Percentiles rank a stretch among this genome's conserved stretches.
Evolutionary conservation across 495 filamentous ascomycete genomes (phyloP).

Genomic region (Aspergillus haitiensis): DNA sequence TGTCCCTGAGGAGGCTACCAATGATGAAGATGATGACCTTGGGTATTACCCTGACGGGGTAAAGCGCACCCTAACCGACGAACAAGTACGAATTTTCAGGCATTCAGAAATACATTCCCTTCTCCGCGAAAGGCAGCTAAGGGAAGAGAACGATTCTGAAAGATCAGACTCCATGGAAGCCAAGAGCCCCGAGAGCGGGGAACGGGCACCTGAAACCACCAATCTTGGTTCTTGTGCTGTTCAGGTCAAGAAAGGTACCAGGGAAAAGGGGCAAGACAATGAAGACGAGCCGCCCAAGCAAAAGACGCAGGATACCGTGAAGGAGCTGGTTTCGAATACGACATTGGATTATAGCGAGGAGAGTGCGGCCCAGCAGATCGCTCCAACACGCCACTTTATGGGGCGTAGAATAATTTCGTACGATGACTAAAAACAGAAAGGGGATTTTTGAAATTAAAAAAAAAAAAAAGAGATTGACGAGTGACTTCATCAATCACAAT

Average conservation of each 20-base stretch:
- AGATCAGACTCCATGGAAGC: background rate
- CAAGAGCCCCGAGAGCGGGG: background rate
- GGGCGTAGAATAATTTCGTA: constrained; percentile 43
- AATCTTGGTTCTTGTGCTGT: background rate
- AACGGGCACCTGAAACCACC: background rate
- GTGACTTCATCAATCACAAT: background rate
- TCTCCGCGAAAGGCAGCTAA: constrained; percentile 52
- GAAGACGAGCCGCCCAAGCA: background rate
- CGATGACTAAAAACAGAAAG: constrained; percentile 33
- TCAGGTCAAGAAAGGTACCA: background rate
- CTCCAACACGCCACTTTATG: constrained; percentile 16
- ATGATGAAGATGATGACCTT: constrained; percentile 67
- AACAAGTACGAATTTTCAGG: constrained; percentile 86
- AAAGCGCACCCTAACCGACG: constrained; percentile 89
- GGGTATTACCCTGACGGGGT: constrained; percentile 89
- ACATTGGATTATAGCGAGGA: constrained; percentile 22
- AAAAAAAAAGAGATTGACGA: background rate
- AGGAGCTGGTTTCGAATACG: constrained; percentile 1
- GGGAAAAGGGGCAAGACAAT: background rate
- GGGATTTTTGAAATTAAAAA: background rate
- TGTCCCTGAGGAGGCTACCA: constrained; percentile 32
- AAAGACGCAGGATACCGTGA: background rate
- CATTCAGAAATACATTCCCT: constrained; percentile 82
- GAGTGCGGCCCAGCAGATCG: background rate
- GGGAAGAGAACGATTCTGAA: constrained; percentile 32